Percentiles rank a stretch among this genome's conserved stretches.
Evolutionary conservation across 306 rosid species (phyloP).

Genomic region (Begonia peltatifolia): DNA sequence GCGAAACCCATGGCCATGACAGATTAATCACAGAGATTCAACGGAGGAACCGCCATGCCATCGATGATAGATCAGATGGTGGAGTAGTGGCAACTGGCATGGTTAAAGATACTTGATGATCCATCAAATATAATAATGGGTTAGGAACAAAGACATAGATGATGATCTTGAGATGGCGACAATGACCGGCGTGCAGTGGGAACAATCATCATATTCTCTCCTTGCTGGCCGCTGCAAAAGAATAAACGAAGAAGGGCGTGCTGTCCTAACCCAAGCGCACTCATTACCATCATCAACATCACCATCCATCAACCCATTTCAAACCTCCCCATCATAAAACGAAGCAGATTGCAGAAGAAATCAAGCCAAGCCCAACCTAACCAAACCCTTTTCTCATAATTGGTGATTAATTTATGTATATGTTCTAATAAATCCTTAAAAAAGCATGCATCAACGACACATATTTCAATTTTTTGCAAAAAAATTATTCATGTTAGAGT

Average conservation of each 20-base stretch:
- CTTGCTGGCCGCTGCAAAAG: conserved; percentile 47
- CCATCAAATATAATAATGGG: conserved; percentile 5
- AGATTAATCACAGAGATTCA: neutral
- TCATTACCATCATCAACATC: conserved; percentile 50
- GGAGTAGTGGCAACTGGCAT: conserved; percentile 5
- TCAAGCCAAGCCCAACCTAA: neutral
- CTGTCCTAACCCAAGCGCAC: conserved; percentile 28
- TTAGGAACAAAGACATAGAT: conserved; percentile 14
- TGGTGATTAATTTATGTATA: too few species aligned
- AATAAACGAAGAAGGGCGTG: conserved; percentile 39
- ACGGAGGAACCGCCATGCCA: too few species aligned
- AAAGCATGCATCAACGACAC: neutral
- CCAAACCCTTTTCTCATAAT: too few species aligned
- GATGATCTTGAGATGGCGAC: conserved; percentile 47
- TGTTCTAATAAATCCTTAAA: neutral
- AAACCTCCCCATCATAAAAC: neutral
- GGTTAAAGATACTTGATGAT: conserved; percentile 13
- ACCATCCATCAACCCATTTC: neutral
- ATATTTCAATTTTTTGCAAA: neutral
- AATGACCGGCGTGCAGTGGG: conserved; percentile 66
- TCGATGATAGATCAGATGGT: too few species aligned
- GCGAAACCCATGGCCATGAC: neutral
- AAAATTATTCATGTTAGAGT: too few species aligned
- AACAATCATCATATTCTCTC: conserved; percentile 69
- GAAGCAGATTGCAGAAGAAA: neutral